Evolutionary conservation across 176 grass and related monocot genomes (phyloP).

Genomic region (Bolboschoenus planiculmis): DNA sequence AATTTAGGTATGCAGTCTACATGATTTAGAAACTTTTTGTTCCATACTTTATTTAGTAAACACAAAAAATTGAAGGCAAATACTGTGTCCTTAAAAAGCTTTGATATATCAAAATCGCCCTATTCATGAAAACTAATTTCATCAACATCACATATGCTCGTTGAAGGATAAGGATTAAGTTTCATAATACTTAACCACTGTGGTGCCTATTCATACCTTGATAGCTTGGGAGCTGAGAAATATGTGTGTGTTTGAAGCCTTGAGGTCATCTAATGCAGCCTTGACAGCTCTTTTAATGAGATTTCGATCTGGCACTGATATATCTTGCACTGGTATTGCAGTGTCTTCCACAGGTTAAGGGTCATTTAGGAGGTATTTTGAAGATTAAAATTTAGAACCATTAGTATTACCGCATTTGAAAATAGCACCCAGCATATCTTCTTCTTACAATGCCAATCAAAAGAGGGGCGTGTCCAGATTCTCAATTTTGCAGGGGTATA

Average conservation of each 20-base stretch:
- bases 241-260: conserved; percentile 14
- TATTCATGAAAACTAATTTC: neutral
- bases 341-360: conserved; percentile 20
- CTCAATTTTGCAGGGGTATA: neutral
- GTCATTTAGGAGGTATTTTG: neutral
- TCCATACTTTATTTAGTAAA: neutral
- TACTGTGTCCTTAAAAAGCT: neutral
- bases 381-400: neutral
- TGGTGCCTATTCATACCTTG: conserved; percentile 9
- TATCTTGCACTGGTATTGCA: conserved; percentile 5
- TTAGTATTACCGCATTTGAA: neutral
- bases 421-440: conserved; percentile 4
- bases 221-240: conserved; percentile 25
- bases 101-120: neutral
- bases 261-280: conserved; percentile 18
- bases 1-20: neutral
- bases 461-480: neutral
- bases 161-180: neutral
- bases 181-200: neutral
- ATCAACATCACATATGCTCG: neutral
- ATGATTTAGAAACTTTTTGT: neutral
- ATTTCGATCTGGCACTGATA: conserved; percentile 14
- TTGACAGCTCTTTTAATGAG: conserved; percentile 16
- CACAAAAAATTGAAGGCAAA: neutral
- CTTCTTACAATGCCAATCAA: neutral